Base-by-base conservation (phyloP, 2,329 filamentous ascomycete genomes). In the Neurospora sp. region DNA sequence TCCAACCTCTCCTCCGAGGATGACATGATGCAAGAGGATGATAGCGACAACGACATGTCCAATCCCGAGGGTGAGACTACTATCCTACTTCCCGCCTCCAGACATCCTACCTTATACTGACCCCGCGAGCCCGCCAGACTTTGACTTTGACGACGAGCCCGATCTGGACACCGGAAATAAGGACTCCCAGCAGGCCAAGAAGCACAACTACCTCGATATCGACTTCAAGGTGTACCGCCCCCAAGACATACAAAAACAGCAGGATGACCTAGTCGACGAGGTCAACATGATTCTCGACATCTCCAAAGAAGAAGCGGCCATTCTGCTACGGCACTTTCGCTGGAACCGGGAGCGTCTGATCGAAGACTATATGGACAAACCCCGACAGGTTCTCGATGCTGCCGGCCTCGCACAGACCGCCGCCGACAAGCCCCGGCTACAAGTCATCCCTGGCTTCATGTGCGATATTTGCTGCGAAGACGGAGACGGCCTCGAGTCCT, bases 401-500 rank as follows among this genome's bases (percentile, higher is more conserved):
- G 94, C 95, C 15, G 96, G 96, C 0, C 82, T 99, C 38, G 91
- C 90, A 42, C 86, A 89, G 69, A 88, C 84, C 71, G 84, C 87
- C n/a, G 81, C 82, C 1, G 82, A 82, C 11, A 84, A 86, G 11
- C 91, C 92, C 1, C 90, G 87, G 76, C 85, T 96, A 3, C 87
- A 94, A 78, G 82, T 84, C 17, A 82, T 95, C 19, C 84, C 88
- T 15, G 93, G 90, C 9, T 99, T 99, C 79, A 84, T 87, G 76
- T 99, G 96, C 81, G 93, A 97, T 72, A 99, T 99, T 73, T 99
- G 96, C 82, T 98, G 92, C 80, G 94, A 98, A 77, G 96, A 99
- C 74, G 91, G 87, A 23, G 84, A 89, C 0, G 89, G 87, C 0
- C 82, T 97, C 23, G 80, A 92, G 78, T 93, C 92, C 2, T 98